Percentiles rank a stretch among this genome's conserved stretches.
phyloP scores from a whole-genome alignment of 2,329 filamentous ascomycete species.

The Acrocalymma vagum region DNA sequence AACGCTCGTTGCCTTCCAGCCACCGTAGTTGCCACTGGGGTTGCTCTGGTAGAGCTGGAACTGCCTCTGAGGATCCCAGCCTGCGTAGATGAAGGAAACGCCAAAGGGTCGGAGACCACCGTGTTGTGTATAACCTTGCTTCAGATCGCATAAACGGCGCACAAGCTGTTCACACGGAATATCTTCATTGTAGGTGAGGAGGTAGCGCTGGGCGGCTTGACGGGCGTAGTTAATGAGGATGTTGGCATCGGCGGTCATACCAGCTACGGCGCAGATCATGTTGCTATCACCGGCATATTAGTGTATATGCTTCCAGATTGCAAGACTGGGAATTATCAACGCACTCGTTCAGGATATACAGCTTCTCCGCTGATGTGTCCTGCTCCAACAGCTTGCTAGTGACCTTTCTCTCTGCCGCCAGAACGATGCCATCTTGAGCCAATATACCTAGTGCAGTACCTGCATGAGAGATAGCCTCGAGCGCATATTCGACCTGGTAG shows the following conservation, averaged over 20 bases:
- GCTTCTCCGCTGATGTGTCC: slow-evolving; percentile 99
- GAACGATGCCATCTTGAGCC: slow-evolving; percentile 96
- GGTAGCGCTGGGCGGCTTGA: slow-evolving; percentile 95
- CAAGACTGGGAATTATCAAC: slow-evolving; percentile 42
- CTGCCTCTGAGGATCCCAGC: slow-evolving; percentile 93
- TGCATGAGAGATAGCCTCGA: slow-evolving; percentile 98
- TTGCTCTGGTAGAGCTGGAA: slow-evolving; percentile 99
- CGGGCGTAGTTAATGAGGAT: slow-evolving; percentile 99
- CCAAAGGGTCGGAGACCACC: slow-evolving; percentile 97
- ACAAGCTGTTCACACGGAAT: slow-evolving; percentile 99
- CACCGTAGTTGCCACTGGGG: slow-evolving; percentile 97
- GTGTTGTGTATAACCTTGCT: slow-evolving; percentile 99
- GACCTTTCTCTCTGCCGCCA: slow-evolving; percentile 97
- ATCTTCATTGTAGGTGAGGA: slow-evolving; percentile 99
- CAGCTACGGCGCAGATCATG: slow-evolving; percentile 99
- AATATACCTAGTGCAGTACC: slow-evolving; percentile 96
- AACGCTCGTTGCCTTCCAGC: slow-evolving; percentile 98
- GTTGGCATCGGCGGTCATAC: slow-evolving; percentile 99
- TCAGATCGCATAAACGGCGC: slow-evolving; percentile 93
- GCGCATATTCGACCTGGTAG: slow-evolving; percentile 99
- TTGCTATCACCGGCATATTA: slow-evolving; percentile 68
- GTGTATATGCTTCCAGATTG: not conserved
- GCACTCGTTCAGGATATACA: slow-evolving; percentile 98
- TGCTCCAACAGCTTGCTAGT: slow-evolving; percentile 99
- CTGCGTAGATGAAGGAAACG: slow-evolving; percentile 99